Base-by-base conservation (phyloP, 2,329 filamentous ascomycete species). In the Colletotrichum zoysiae region DNA sequence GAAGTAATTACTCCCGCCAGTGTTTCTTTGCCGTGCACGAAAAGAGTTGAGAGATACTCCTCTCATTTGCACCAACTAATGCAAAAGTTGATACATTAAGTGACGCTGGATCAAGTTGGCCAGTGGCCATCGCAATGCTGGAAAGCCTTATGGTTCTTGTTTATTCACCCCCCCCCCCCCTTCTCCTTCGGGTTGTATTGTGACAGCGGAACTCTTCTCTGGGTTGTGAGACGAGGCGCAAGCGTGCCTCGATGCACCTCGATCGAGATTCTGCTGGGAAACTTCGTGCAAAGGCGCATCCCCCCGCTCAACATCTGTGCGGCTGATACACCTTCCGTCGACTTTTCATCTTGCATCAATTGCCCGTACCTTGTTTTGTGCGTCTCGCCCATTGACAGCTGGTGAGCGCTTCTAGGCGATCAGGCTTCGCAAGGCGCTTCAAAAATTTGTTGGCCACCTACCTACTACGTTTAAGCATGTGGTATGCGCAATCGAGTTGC, bases 211-310 rank as follows among this genome's bases (percentile, higher is more conserved):
- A 5, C 20, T 35, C 48, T 30, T 16, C 16, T 44, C 42, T 20
- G 30, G 30, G 9, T 7, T 46, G 40, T 38, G 23, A 5, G n/a
- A 33, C 26, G 11, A 42, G 20, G 30, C 16, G 30, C 18, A 30
- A 33, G 26, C 38, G 26, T 23, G 40, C 44, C 53, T 61, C 33
- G 33, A 51, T 33, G 63, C 16, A 60, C 44, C 33, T 57, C 33
- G 65, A 71, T 65, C 59, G 59, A 71, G 65, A 69, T 71, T 65
- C 68, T 48, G 59, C 69, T 55, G 35, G 30, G 58, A 71, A 67
- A 51, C 64, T 57, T 62, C 68, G 42, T 16, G 50, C 30, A 30
- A 30, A 55, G 23, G 20, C 26, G 23, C 40, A 30, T 56, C 55
- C 56, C 44, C 12, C 38, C 3, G 11, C 35, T 35, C n/a, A 42